Base-by-base conservation (phyloP, 306 rosid species). In the Trifolium pratense region DNA sequence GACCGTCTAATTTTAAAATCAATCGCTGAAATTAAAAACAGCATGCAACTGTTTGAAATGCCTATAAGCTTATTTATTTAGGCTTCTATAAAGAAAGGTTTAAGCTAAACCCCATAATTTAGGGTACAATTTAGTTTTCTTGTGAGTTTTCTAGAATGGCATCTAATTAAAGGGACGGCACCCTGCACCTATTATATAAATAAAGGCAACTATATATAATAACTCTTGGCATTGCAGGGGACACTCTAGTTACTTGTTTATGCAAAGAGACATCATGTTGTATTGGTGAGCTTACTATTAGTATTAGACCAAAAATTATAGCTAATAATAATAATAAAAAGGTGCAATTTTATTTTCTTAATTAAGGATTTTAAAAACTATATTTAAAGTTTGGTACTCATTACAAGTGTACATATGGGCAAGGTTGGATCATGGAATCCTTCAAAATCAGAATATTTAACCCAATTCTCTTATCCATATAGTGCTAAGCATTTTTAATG, bases 201-300 rank as follows among this genome's bases (percentile, higher is more conserved):
- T 18, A 16, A 16, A 61, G 26, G 15, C 2, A 37, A 34, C 14
- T 34, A 11, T 20, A 18, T 20, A 13, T 7, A 10, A 10, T 63
- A 66, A 42, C 70, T 66, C 70, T 42, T 42, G 53, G 70, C 20
- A 43, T 2, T 43, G 3, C 9, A 14, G 71, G 56, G 71, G 40
- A 56, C 59, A 26, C 58, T 45, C 3, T 55, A 29, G 48, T 62
- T 17, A 32, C 49, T 42, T 63, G 60, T 57, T 62, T 64, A 52
- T 56, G 70, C 70, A 68, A 63, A 60, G 70, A 72, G 68, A 56
- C 76, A 75, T 66, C 55, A 13, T 13, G 37, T 66, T 42, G 36
- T 20, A 42, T 66, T 66, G 37, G 55, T 7, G 13, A 13, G 1
- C 7, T 20, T 66, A 40, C 36, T 3, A 39, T 34, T 18, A 39